Conservation (phyloP, 2,329 filamentous ascomycete genomes). For the Exophiala aquamarina region DNA sequence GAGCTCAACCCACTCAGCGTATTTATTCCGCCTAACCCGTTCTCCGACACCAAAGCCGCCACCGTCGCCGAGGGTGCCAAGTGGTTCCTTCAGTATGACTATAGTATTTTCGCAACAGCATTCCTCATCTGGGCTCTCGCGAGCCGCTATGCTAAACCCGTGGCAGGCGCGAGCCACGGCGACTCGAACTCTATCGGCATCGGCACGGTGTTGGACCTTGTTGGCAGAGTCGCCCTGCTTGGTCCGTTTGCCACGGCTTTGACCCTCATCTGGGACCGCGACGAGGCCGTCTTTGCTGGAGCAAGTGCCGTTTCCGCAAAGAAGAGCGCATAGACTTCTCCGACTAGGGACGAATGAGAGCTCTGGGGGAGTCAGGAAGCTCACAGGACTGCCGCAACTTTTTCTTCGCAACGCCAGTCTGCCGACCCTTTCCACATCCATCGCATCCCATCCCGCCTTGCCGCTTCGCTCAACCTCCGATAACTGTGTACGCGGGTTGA, state of each 20-base stretch:
- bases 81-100: slow-evolving; percentile 49
- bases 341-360: no score
- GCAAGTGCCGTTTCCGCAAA: slow-evolving; percentile 36
- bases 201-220: slow-evolving; percentile 1
- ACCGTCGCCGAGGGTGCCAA: slow-evolving; percentile 41
- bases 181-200: slow-evolving; percentile 1
- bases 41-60: slow-evolving; percentile 27
- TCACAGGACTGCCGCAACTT: no score
- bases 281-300: slow-evolving; percentile 39
- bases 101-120: slow-evolving; percentile 41
- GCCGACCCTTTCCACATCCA: no score
- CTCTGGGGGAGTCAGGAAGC: no score
- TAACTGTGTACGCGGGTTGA: no score
- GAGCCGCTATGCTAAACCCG: slow-evolving; percentile 29
- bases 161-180: slow-evolving; percentile 20
- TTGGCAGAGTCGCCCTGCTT: slow-evolving; percentile 32
- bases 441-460: no score
- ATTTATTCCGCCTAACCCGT: slow-evolving; percentile 38
- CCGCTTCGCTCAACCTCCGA: no score
- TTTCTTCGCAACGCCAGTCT: no score
- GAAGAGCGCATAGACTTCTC: slow-evolving; percentile 21
- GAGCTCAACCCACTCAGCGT: slow-evolving; percentile 38
- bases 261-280: slow-evolving; percentile 50
- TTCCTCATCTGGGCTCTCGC: slow-evolving; percentile 46
- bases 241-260: slow-evolving; percentile 46